Conservation (phyloP, 2,329 filamentous ascomycete species). For the Thielaviopsis punctulata region DNA sequence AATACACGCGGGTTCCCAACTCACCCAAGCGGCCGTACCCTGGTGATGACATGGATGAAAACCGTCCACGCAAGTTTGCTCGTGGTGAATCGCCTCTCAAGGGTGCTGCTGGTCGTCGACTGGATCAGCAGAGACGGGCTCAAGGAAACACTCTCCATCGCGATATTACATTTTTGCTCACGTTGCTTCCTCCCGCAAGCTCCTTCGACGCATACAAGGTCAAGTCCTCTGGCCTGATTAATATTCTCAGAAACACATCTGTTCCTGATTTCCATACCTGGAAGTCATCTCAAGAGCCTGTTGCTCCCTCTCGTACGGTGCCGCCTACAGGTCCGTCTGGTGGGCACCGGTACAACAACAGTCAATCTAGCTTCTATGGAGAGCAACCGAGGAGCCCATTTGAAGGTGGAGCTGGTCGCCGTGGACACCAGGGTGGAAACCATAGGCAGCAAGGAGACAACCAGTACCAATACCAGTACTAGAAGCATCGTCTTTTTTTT, state of each 20-base stretch:
- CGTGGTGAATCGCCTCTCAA: constrained; percentile 89
- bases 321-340: constrained; percentile 22
- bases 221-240: constrained; percentile 52
- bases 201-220: constrained; percentile 10
- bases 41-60: constrained; percentile 53
- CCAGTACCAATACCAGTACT: constrained; percentile 9
- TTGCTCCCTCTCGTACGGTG: constrained; percentile 11
- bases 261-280: constrained; percentile 44
- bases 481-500: background rate
- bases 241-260: constrained; percentile 47
- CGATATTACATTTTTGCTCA: constrained; percentile 45
- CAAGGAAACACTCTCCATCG: constrained; percentile 55
- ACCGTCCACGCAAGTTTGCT: constrained; percentile 68
- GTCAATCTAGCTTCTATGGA: constrained; percentile 32
- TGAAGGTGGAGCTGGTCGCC: constrained; percentile 3
- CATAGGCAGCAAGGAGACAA: constrained; percentile 8
- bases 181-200: constrained; percentile 52
- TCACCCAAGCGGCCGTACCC: constrained; percentile 47
- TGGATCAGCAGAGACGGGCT: constrained; percentile 58
- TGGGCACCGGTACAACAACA: constrained; percentile 28
- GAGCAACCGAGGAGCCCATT: constrained; percentile 12
- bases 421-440: background rate
- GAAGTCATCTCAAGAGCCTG: constrained; percentile 24
- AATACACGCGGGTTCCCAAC: constrained; percentile 29
- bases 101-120: constrained; percentile 66